These are phyloP conservation scores for Populus trichocarpa DNA, from an alignment of 441 rosid genomes.

Conservation along the genomic window DNA sequence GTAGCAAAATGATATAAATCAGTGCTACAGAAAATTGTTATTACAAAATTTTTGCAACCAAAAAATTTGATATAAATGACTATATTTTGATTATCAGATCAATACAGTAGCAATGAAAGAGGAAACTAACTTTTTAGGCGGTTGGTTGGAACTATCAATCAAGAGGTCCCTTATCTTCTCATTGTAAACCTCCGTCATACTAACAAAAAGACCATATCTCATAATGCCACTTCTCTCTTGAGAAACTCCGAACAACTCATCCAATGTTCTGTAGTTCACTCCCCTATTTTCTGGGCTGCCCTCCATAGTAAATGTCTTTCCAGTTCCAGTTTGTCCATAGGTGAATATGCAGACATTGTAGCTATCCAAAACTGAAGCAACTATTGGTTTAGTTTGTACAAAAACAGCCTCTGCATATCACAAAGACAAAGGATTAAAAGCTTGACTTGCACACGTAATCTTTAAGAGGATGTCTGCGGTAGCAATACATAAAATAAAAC, in stretches of 20 bases:
- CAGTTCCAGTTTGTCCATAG: slow-evolving; percentile 97
- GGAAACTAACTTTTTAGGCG: no score
- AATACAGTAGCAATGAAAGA: no score
- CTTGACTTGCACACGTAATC: not conserved
- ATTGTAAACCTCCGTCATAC: slow-evolving; percentile 94
- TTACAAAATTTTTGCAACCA: no score
- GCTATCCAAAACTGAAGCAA: slow-evolving; percentile 86
- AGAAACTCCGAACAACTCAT: no score
- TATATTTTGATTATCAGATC: no score
- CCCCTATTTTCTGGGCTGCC: slow-evolving; percentile 54
- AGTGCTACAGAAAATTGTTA: no score
- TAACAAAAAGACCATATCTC: slow-evolving; percentile 73
- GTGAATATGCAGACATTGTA: slow-evolving; percentile 91
- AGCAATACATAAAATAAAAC: no score
- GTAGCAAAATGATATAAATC: no score
- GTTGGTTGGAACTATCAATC: slow-evolving; percentile 59
- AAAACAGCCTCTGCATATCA: not conserved
- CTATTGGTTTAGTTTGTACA: slow-evolving; percentile 72
- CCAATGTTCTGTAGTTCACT: no score
- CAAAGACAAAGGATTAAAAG: not conserved
- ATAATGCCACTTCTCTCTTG: not conserved
- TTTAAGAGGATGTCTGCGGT: not conserved
- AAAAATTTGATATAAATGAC: no score
- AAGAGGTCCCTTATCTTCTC: slow-evolving; percentile 90
- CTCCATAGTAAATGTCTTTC: slow-evolving; percentile 96